Base-by-base conservation (phyloP, 2,329 filamentous ascomycete species). In the Clarireedia hainanense region DNA sequence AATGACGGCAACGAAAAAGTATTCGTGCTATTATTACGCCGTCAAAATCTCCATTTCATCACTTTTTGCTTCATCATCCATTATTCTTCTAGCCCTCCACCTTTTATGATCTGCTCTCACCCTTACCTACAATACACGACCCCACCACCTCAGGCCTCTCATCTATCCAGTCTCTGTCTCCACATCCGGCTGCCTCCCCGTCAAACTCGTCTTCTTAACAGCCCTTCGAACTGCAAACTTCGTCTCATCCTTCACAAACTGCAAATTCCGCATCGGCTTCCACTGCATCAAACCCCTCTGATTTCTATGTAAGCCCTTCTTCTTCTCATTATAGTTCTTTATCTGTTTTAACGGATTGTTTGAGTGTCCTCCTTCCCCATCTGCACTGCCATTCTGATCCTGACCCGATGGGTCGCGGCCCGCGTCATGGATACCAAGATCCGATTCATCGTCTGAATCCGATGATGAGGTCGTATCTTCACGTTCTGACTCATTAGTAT, bases 231-330 rank as follows among this genome's bases (percentile, higher is more conserved):
- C 71, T 0, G 88, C 89, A 72, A 85, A 91, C 65, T 87, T 86
- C 0, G 88, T 83, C 75, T 97, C 89, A 65, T 96, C 80, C 73
- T 94, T 95, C 45, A 86, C 91, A 70, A 96, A 97, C 62, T 85
- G 83, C 23, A 83, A 76, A 68, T 96, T 96, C 42, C 92, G 79
- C 69, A 91, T 88, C 0, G 92, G 91, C 67, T 85, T 88, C 91
- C 91, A 97, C 71, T 97, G 92, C 89, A 96, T 95, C 68, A 96
- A 66, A 0, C 92, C 92, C 10, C 91, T 80, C 64, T 96, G 91
- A 73, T 91, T 90, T 0, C 91, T 81, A 69, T 91, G 86, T 68
- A 96, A 77, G 47, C 88, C 84, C 60, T 86, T 83, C 67, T 85
- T 89, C 60, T 83, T 79, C 56, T 77, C 76, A 64, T 83, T 84